These are phyloP conservation scores for Ascobolus immersus DNA, from an alignment of 495 filamentous ascomycete genomes.

Conservation along the genomic window DNA sequence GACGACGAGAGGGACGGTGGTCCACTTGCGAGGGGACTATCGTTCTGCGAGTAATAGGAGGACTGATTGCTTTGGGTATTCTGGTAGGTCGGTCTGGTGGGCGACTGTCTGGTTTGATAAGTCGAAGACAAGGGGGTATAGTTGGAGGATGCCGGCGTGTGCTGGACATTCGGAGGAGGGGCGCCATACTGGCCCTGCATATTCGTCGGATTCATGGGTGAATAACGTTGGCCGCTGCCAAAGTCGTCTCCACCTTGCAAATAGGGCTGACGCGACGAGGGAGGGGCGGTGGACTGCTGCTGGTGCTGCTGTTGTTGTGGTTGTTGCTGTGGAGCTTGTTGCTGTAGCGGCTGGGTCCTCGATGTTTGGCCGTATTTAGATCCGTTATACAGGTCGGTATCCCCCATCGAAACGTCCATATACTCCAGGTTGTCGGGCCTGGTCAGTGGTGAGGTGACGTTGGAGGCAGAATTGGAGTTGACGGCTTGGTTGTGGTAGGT, in stretches of 20 bases:
- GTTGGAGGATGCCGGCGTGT: background rate
- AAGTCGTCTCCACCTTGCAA: constrained; percentile 30
- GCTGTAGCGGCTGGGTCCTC: no score
- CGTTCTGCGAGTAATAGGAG: constrained; percentile 28
- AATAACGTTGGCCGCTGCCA: constrained; percentile 65
- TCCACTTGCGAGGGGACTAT: constrained; percentile 13
- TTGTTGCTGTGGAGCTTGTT: constrained; percentile 20
- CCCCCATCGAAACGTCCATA: no score
- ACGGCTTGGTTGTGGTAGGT: no score
- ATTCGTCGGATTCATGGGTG: constrained; percentile 49
- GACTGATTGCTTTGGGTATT: no score
- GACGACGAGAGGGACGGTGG: constrained; percentile 13
- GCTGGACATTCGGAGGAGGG: no score
- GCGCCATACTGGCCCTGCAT: constrained; percentile 2
- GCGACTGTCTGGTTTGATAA: constrained; percentile 27
- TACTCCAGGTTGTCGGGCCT: no score
- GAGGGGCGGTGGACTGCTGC: constrained; percentile 13
- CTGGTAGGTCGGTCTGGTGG: constrained; percentile 30
- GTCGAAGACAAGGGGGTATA: constrained; percentile 4
- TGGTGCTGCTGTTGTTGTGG: constrained; percentile 11
- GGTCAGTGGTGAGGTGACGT: no score
- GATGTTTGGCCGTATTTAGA: no score
- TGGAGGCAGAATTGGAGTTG: no score
- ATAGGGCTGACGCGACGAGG: constrained; percentile 17
- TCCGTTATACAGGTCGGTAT: no score